phyloP scores from a whole-genome alignment of 257 asterid species.

The Penstemon newberryi region DNA sequence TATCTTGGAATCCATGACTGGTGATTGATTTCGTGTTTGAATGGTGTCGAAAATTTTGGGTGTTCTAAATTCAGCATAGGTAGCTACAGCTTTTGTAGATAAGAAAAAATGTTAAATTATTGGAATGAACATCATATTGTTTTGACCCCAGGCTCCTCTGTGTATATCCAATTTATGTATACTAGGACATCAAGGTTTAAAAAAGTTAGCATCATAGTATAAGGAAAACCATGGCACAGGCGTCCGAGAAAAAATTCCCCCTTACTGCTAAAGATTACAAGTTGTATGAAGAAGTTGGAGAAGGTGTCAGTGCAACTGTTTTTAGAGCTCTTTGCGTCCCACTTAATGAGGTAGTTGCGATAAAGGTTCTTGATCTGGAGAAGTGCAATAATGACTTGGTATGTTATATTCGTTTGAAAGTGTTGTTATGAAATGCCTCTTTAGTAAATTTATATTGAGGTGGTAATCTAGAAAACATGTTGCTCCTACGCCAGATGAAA shows the following conservation, averaged over 20 bases:
- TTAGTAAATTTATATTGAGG: background rate
- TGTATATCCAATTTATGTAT: conserved; percentile 28
- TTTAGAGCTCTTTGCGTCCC: conserved; percentile 87
- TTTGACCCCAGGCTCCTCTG: conserved; percentile 24
- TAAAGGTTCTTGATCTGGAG: conserved; percentile 98
- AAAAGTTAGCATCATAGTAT: conserved; percentile 27
- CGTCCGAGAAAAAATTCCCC: conserved; percentile 65
- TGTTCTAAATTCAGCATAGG: conserved; percentile 24
- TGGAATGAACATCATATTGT: conserved; percentile 32
- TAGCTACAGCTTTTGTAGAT: conserved; percentile 28
- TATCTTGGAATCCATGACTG: conserved; percentile 8
- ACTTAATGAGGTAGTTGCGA: conserved; percentile 74
- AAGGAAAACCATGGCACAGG: conserved; percentile 53
- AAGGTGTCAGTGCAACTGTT: conserved; percentile 97
- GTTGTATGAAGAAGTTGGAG: conserved; percentile 90
- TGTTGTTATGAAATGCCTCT: background rate
- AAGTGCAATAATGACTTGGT: conserved; percentile 97
- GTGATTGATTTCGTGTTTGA: conserved; percentile 15
- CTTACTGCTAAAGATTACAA: conserved; percentile 69
- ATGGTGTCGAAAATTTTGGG: conserved; percentile 16
- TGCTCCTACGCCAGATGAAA: conserved; percentile 13
- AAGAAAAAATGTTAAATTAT: conserved; percentile 39
- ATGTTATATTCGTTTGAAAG: conserved; percentile 34
- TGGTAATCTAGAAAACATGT: background rate
- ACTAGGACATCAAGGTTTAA: conserved; percentile 31